These are phyloP conservation scores for Botrytis elliptica DNA, from an alignment of 2,329 filamentous ascomycete species.

Conservation along the genomic window DNA sequence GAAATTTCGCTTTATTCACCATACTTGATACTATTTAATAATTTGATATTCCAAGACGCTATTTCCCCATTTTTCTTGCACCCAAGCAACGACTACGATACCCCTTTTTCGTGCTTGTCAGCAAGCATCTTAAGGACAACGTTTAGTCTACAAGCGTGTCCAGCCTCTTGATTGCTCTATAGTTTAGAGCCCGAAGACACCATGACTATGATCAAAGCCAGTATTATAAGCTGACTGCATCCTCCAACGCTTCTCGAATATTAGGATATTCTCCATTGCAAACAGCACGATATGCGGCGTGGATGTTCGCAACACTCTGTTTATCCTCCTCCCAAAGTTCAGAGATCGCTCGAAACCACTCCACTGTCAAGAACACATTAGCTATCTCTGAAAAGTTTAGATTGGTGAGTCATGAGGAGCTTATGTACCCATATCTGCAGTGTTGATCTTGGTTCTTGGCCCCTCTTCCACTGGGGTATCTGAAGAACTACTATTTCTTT, in stretches of 20 bases:
- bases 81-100: not conserved
- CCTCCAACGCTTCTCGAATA: not conserved
- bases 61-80: not conserved
- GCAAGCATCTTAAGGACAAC: not conserved
- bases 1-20: not conserved
- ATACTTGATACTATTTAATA: not conserved
- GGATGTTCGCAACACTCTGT: not conserved
- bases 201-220: not conserved
- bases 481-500: not conserved
- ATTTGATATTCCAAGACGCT: not conserved
- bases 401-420: not conserved
- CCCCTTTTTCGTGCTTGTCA: not conserved
- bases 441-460: too few species aligned
- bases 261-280: not conserved
- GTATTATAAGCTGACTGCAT: too few species aligned
- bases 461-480: not conserved
- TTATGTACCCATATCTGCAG: not conserved
- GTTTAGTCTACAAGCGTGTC: not conserved
- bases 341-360: not conserved
- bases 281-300: not conserved
- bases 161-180: not conserved
- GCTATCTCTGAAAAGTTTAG: too few species aligned
- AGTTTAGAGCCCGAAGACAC: not conserved
- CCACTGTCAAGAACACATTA: not conserved
- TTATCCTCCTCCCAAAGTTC: not conserved